Base-by-base conservation (phyloP, 2,329 filamentous ascomycete genomes). In the Talaromyces funiculosus region DNA sequence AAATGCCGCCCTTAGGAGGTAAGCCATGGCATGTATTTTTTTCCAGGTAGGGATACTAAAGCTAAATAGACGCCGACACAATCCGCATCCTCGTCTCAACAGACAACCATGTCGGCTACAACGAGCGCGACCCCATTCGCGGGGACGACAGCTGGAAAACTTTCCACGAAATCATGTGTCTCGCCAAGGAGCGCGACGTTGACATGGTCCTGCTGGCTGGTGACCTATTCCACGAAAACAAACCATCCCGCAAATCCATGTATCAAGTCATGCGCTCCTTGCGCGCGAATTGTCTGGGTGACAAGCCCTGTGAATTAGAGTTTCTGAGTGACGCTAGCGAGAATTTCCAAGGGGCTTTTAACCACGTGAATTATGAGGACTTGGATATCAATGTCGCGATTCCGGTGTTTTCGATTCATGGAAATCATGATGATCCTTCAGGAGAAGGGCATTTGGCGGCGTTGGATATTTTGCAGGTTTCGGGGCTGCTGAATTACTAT, bases 341-440 rank as follows among this genome's bases (percentile, higher is more conserved):
- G 68, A 90, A 93, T 64, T 97, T 99, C 68, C 88, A 91, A 63
- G 90, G 90, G 6, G 87, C 91, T 0, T 96, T 97, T 71, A 88
- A 91, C 54, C 90, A 97, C 73, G 93, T 96, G 75, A 99, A 99
- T 75, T 99, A 99, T 75, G 92, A 97, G 75, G 94, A 99, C 69
- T 86, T 90, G 24, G 91, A 99, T 68, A 97, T 99, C 75, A 99
- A 99, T 69, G 86, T 99, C 63, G 90, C 92, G 1, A 97, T 97
- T 60, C 94, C 94, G 0, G 92, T 99, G 29, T 99, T 99, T 72
- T 96, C 93, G 0, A 99, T 99, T 42, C 95, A 99, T 69, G 94
- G 94, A 49, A 99, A 99, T 70, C 94, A 99, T 72, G 94, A 99
- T 71, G 94, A 99, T 71, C 94, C 94, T 0, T 95, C 92, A n/a